These are phyloP conservation scores for Apiotrichum laibachii DNA, from an alignment of 1,284 basidiomycete genomes.

Conservation along the genomic window DNA sequence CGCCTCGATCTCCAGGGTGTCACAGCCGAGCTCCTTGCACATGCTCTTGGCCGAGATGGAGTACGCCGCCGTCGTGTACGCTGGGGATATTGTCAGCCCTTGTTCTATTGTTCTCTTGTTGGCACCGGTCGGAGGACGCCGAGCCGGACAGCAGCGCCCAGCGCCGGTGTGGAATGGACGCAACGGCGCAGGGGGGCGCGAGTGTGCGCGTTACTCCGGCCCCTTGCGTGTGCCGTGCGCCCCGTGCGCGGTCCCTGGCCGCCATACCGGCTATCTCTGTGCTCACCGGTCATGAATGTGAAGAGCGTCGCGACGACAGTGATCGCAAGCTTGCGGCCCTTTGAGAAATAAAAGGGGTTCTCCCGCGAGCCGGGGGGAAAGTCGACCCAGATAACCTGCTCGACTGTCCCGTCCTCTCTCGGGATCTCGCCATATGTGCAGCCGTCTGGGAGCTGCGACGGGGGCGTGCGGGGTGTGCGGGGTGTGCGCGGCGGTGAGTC, in stretches of 20 bases:
- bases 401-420: neutral
- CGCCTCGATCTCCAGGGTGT: conserved; percentile 60
- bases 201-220: too few species aligned
- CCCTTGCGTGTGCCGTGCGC: neutral
- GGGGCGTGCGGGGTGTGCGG: conserved; percentile 1
- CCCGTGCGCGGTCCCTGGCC: neutral
- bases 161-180: too few species aligned
- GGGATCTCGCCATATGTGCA: conserved; percentile 13
- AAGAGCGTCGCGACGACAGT: conserved; percentile 61
- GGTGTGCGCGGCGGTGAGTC: neutral
- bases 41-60: conserved; percentile 62
- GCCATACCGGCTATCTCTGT: neutral
- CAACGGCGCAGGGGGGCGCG: too few species aligned
- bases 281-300: conserved; percentile 58
- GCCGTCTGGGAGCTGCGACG: conserved; percentile 8
- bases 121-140: too few species aligned
- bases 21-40: conserved; percentile 64
- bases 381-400: conserved; percentile 57
- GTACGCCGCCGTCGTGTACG: conserved; percentile 60
- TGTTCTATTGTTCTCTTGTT: neutral
- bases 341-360: conserved; percentile 60
- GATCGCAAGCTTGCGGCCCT: conserved; percentile 60
- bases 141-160: too few species aligned
- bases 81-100: conserved; percentile 45
- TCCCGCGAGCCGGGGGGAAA: conserved; percentile 58